Base-by-base conservation (phyloP, 371 early-diverging fungal genomes). In the Mortierella sp. region DNA sequence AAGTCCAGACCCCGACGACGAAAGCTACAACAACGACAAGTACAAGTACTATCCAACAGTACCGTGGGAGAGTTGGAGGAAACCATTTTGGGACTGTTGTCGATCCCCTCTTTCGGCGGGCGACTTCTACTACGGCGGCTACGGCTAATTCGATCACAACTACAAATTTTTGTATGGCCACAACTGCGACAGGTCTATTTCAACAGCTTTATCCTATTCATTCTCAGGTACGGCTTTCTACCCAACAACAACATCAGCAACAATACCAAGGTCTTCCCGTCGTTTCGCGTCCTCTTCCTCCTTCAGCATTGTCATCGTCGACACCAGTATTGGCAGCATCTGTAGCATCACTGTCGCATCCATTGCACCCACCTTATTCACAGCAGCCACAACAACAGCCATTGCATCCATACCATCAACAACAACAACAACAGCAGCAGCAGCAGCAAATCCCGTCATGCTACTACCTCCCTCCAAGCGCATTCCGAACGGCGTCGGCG, bases 381-480 rank as follows among this genome's bases (percentile, higher is more conserved):
- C 60, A 26, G 14, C 58, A 58, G 8, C 31, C n/a, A n/a, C n/a
- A n/a, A n/a, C n/a, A n/a, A n/a, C n/a, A n/a, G n/a, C n/a, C n/a
- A n/a, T n/a, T n/a, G n/a, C n/a, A n/a, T n/a, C n/a, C n/a, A n/a
- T n/a, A n/a, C n/a, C n/a, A 55, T 7, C 55, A 55, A 19, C 55
- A 55, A 24, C 44, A 72, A 6, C 52, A 28, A 16, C 72, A 63
- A 50, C 73, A 60, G 5, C 57, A 44, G 6, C 65, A 63, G 21
- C 78, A 31, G 9, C 71, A 28, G 24, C 45, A 73, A 3, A 54
- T 80, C n/a, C 76, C 77, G 0, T 54, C 76, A 26, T 68, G 54
- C 14, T 76, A 72, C 57, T 80, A 80, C 28, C 74, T 83, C 48
- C 83, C 83, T 6, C 83, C 79, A 28, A 83, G 83, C 11, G 83